Evolutionary conservation across 441 rosid species (phyloP), one percentile per base, ranked within the genome.

Genomic region (Manihot esculenta): DNA sequence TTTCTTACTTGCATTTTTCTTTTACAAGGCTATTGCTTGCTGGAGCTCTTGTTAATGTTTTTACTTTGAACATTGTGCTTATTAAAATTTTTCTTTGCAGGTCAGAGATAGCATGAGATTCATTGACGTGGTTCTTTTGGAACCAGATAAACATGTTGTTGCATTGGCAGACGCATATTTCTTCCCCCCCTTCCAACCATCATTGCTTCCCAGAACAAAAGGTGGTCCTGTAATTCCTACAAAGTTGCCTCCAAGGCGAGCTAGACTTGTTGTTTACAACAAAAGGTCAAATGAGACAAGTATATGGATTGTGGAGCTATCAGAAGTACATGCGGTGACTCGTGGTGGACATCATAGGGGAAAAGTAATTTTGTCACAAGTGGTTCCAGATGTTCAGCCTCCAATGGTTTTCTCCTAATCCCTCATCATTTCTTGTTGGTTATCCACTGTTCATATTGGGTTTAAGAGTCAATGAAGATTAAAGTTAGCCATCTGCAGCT

Each of bases 331-430:
- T 80, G 97, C 97, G 41, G 87, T 84, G 33, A 88, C 97, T 68
- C 81, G 93, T 21, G 97, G 97, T 71, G 97, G 97, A 63, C 95
- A 88, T 81, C 97, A 91, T 74, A 84, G 97, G 79, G 97, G 97
- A 51, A 89, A 79, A 87, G 97, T 88, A 48, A 79, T 89, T 61
- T 88, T 92, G 17, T 85, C 97, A 3, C 68, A 77, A 64, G 87
- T 86, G 50, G 74, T 91, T 72, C 88, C 90, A 24, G 92, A 89
- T 80, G 93, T 89, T 71, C 95, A 91, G 86, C 97, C 97, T 57
- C 91, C 97, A 10, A 88, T 91, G 95, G 97, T 91, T 77, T 65
- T 83, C 61, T 49, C 41, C 65, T 64, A n/a, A 50, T 60, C 44
- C 44, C 59, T 42, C 61, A 14, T 23, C 10, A 8, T 50, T 66